A percentile compares a stretch with the other conserved stretches of the same genome.
Conservation (phyloP, 2,329 filamentous ascomycete species). For the Fusarium albidum region DNA sequence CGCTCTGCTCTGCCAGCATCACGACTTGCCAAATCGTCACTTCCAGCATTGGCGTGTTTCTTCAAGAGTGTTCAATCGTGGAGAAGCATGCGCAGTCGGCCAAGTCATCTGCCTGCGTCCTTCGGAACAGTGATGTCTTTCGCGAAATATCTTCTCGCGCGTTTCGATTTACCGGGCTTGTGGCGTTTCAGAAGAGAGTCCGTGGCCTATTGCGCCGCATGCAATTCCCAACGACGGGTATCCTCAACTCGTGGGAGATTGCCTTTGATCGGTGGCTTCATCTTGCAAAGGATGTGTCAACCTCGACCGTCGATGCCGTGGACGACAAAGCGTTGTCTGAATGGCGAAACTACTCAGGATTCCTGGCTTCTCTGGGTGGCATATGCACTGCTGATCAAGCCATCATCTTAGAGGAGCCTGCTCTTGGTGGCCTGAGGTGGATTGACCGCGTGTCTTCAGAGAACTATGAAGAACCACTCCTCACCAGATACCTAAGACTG, state of each 20-base stretch:
- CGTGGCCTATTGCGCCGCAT: slow-evolving; percentile 67
- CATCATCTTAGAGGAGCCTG: slow-evolving; percentile 64
- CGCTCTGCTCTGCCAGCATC: slow-evolving; percentile 71
- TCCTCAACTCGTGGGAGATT: slow-evolving; percentile 71
- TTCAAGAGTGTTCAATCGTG: slow-evolving; percentile 67
- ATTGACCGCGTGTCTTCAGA: slow-evolving; percentile 69
- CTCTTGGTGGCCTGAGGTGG: slow-evolving; percentile 66
- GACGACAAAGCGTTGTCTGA: slow-evolving; percentile 67
- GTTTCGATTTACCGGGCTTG: slow-evolving; percentile 73
- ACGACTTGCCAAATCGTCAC: slow-evolving; percentile 72
- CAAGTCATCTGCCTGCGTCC: slow-evolving; percentile 60
- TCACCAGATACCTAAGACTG: slow-evolving; percentile 67
- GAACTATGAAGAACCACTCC: slow-evolving; percentile 66
- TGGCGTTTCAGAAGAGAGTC: slow-evolving; percentile 74
- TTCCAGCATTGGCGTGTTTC: slow-evolving; percentile 66
- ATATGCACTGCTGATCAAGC: slow-evolving; percentile 70
- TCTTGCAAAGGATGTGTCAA: slow-evolving; percentile 69
- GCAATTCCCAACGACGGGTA: slow-evolving; percentile 70
- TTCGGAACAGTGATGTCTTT: slow-evolving; percentile 69
- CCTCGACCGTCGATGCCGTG: slow-evolving; percentile 57
- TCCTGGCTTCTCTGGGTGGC: slow-evolving; percentile 72
- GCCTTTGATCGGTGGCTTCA: slow-evolving; percentile 72
- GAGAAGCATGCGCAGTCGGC: slow-evolving; percentile 58
- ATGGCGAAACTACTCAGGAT: slow-evolving; percentile 75
- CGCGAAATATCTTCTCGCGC: slow-evolving; percentile 68